phyloP scores from a whole-genome alignment of 2,329 filamentous ascomycete species.

The Botryotinia calthae region DNA sequence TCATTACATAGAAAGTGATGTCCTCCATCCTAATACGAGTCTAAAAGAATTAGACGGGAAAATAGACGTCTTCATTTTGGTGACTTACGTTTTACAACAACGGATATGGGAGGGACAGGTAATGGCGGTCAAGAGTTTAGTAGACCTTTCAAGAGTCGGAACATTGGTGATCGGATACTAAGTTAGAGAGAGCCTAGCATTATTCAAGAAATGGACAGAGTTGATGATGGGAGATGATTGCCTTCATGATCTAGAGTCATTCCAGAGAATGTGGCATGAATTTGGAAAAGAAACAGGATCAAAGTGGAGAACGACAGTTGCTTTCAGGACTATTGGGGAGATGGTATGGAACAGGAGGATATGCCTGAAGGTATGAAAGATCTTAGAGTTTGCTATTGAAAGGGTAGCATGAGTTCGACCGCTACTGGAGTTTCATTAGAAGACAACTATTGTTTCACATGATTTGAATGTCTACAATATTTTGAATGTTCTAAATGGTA shows the following conservation, averaged over 20 bases:
- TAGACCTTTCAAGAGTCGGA: constrained; percentile 7
- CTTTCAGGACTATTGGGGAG: neutral
- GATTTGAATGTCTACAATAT: too few relatives aligned
- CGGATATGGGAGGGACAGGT: constrained; percentile 42
- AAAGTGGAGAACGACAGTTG: constrained; percentile 17
- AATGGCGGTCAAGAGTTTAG: constrained; percentile 14
- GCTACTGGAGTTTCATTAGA: neutral
- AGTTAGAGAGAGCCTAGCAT: neutral
- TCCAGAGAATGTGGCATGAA: constrained; percentile 17
- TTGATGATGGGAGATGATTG: neutral
- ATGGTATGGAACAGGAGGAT: constrained; percentile 10
- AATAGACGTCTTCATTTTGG: constrained; percentile 42
- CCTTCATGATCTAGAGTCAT: constrained; percentile 16
- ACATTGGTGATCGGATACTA: constrained; percentile 9
- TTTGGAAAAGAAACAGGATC: constrained; percentile 12
- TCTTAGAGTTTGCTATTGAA: neutral
- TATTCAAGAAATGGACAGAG: neutral
- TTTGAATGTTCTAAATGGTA: neutral
- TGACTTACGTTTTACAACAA: constrained; percentile 45
- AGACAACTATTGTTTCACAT: neutral
- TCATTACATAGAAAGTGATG: constrained; percentile 38
- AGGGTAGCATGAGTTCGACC: neutral
- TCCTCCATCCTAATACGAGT: constrained; percentile 27
- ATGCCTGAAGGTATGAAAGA: neutral
- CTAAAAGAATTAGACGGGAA: constrained; percentile 40